A percentile compares a stretch with the other conserved stretches of the same genome.
Evolutionary conservation across 2,329 filamentous ascomycete genomes (phyloP).

Genomic region (Aspergillus sp.): DNA sequence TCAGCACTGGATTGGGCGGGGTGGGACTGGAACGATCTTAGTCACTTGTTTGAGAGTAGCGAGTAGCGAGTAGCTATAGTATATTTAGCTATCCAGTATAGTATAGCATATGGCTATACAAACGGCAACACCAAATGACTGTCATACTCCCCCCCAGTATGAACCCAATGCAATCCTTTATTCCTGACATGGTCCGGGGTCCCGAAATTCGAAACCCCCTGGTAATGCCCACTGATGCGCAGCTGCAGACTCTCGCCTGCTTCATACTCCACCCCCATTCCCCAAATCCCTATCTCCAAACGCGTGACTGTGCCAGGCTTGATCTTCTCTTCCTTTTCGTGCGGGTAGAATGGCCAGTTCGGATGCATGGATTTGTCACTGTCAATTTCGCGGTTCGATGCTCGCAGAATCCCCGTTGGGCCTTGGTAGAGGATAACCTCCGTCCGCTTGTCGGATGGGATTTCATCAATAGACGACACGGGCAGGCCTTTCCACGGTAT

Average conservation of each 20-base stretch:
- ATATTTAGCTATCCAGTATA: no score
- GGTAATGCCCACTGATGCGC: constrained; percentile 3
- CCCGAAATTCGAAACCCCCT: constrained; percentile 8
- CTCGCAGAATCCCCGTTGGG: constrained; percentile 4
- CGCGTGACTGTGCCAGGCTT: background rate
- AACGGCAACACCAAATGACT: constrained; percentile 4
- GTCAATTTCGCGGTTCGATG: background rate
- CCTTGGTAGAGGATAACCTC: constrained; percentile 10
- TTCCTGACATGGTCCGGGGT: constrained; percentile 1
- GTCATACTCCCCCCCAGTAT: constrained; percentile 1
- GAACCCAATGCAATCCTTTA: constrained; percentile 1
- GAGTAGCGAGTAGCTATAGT: background rate
- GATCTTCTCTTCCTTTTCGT: background rate
- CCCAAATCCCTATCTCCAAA: constrained; percentile 7
- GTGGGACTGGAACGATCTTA: constrained; percentile 6
- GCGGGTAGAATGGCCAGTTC: constrained; percentile 2
- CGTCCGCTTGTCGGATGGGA: background rate
- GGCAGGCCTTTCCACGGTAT: constrained; percentile 8
- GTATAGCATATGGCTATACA: background rate
- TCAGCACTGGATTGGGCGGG: constrained; percentile 3
- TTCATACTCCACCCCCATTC: constrained; percentile 5
- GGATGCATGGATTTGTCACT: background rate
- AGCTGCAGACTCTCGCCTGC: constrained; percentile 7
- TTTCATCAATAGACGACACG: background rate
- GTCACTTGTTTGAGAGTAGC: constrained; percentile 2